Base-by-base conservation (phyloP, 352 stramenopile species). In the Thraustotheca clavata region DNA sequence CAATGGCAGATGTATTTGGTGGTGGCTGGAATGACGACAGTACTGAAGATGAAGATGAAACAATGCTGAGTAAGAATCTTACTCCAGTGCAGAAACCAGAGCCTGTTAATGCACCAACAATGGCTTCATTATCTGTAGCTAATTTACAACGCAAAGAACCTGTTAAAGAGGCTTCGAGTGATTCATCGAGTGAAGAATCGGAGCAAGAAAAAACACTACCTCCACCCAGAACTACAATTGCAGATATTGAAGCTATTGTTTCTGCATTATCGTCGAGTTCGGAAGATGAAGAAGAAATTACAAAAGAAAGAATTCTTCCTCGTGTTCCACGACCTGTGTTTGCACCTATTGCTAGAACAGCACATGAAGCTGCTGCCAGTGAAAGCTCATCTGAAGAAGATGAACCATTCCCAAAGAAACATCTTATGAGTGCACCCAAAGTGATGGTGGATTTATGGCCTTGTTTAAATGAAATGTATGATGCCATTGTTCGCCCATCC, bases 391-490 rank as follows among this genome's bases (percentile, higher is more conserved):
- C 20, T 11, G 27, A 59, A 5, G 32, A 26, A 33, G 41, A 39
- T 33, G 63, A 73, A 34, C 49, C 49, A 3, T 52, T 52, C 52
- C 40, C 48, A 39, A 39, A 32, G 18, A 22, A n/a, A 7, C 12
- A 33, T 18, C 26, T 39, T 18, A 71, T 33, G 11, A 48, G 29
- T 5, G 16, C n/a, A 18, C 62, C 60, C 7, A 71, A 71, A 29
- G 40, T 40, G 4, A 39, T 47, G 36, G 83, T 80, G 7, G 49
- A 87, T 22, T 59, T 91, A 22, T 93, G 83, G 83, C 83, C 83
- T 34, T 73, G 71, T 5, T 63, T 93, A 9, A 77, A 91, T 39
- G 77, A 88, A 0, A 89, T 91, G 33, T 89, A 89, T 63, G 76
- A 84, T 39, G 87, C 87, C 49, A 49, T 93, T 12, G 50, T 93